phyloP scores from a whole-genome alignment of 495 filamentous ascomycete species.

The Xylaria telfairii region DNA sequence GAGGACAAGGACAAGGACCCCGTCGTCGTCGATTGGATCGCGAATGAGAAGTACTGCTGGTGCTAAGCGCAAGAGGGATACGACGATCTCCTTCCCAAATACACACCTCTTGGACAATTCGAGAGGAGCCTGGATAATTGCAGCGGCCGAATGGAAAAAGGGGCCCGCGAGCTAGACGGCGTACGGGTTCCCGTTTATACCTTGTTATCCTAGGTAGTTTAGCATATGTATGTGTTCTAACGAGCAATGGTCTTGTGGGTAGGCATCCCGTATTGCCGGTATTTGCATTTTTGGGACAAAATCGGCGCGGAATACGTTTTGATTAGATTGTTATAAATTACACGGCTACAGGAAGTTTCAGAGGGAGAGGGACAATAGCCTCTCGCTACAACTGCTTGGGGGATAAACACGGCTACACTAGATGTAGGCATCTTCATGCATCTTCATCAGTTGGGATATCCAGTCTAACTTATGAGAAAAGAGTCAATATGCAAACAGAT shows the following conservation, averaged over 20 bases:
- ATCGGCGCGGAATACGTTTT: not conserved
- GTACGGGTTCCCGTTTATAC: not conserved
- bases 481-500: not conserved
- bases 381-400: not conserved
- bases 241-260: not conserved
- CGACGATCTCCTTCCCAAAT: too few relatives aligned
- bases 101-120: too few relatives aligned
- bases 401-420: not conserved
- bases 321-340: not conserved
- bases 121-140: not conserved
- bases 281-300: not conserved
- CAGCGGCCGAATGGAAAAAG: not conserved
- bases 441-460: not conserved
- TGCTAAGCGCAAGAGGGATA: constrained; percentile 56
- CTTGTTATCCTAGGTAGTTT: not conserved
- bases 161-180: not conserved
- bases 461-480: not conserved
- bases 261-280: not conserved
- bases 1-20: constrained; percentile 58
- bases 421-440: not conserved
- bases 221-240: not conserved
- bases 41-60: constrained; percentile 95
- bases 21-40: constrained; percentile 82
- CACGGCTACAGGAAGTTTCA: not conserved
- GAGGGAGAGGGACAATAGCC: not conserved